Percentiles rank a stretch among this genome's conserved stretches.
Evolutionary conservation across 306 rosid species (phyloP).

Genomic region (Parietaria judaica): DNA sequence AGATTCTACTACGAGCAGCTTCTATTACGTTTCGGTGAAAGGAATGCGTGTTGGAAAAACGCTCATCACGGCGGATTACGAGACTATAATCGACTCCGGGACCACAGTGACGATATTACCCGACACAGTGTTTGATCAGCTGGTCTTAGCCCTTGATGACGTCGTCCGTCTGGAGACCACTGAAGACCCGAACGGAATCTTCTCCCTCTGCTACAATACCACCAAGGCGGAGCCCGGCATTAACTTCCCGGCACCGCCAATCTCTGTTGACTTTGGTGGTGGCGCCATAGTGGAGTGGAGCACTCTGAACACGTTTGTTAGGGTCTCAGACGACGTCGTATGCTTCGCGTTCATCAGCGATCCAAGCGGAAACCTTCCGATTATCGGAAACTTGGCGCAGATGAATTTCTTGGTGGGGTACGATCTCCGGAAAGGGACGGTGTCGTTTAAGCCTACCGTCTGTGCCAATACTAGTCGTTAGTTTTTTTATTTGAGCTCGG

Average conservation of each 20-base stretch:
- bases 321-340: neutral
- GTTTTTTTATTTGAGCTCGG: too few species aligned
- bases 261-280: slow-evolving; percentile 18
- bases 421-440: slow-evolving; percentile 13
- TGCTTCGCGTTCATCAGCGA: slow-evolving; percentile 36
- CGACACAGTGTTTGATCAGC: neutral
- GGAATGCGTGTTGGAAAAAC: slow-evolving; percentile 20
- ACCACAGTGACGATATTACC: slow-evolving; percentile 24
- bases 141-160: slow-evolving; percentile 10
- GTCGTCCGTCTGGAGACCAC: neutral
- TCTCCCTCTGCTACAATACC: slow-evolving; percentile 15
- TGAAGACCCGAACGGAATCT: neutral
- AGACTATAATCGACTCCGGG: slow-evolving; percentile 34
- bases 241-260: neutral
- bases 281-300: slow-evolving; percentile 13
- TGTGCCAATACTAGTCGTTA: slow-evolving; percentile 12
- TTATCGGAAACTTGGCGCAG: slow-evolving; percentile 53
- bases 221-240: neutral
- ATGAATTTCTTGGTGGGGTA: slow-evolving; percentile 45
- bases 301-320: slow-evolving; percentile 18
- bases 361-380: neutral
- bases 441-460: slow-evolving; percentile 41
- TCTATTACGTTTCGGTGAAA: slow-evolving; percentile 21
- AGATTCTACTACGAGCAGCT: neutral
- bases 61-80: neutral